Evolutionary conservation across 306 rosid species (phyloP), one percentile per base, ranked within the genome.

Genomic region (cucumber (Cucumis sativus)): DNA sequence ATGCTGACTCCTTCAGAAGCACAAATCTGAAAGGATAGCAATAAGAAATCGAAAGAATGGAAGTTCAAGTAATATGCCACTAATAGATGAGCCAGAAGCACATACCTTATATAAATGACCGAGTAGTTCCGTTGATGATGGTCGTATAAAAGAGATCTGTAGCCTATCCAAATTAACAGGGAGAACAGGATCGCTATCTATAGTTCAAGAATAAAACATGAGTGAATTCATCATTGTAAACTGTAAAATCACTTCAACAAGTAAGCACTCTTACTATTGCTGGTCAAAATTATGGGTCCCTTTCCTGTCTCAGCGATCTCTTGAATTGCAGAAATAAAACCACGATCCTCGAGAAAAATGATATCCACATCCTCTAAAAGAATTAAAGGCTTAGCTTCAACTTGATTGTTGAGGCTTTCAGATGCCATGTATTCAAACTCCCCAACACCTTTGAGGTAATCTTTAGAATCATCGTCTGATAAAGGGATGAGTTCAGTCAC

Each of bases 221-320:
- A 17, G 77, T 65, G 41, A 78, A 7, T 39, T 77, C 49, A 81
- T 52, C 66, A 37, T 73, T 55, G n/a, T 55, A 82, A 77, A 76
- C 84, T 81, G 74, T 37, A 35, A 78, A 35, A 33, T 28, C n/a
- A 65, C 56, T 41, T 25, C 45, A 73, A 55, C 78, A 28, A 56
- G 75, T 61, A 69, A 81, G 85, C 77, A 30, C 85, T 80, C 95
- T 92, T 91, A 95, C 99, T 83, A 67, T 90, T 89, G 97, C 97
- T 88, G 85, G 99, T 95, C 84, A 95, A 74, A 84, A 95, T 84
- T 78, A 95, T 92, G 73, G 99, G 97, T 67, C 97, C 89, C 82
- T 89, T 90, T 35, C 90, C 92, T 43, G 93, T 90, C 77, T 83
- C 83, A 56, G 95, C 90, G 80, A 95, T 86, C 66, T 89, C 92